Evolutionary conservation across 805 yeast genomes (phyloP), one percentile per base, ranked within the genome.

Genomic region (Wickerhamomyces queroliae): DNA sequence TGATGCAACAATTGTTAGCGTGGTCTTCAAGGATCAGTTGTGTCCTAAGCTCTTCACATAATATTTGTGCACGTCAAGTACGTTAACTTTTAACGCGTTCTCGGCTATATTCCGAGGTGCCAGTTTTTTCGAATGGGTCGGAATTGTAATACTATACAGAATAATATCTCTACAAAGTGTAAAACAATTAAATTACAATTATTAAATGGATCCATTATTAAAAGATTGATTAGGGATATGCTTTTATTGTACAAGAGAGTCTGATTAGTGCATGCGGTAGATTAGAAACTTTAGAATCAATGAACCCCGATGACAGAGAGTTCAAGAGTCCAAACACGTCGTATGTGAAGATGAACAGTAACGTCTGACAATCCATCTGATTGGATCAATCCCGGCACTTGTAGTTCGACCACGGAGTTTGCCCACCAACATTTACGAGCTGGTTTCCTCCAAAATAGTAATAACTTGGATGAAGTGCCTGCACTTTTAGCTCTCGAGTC

Each of bases 351-450:
- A 52, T 76, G 80, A 20, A 89, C 76, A 2, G 61, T 61, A 5
- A 72, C 59, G n/a, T 65, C 50, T 17, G 47, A 44, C 5, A 42
- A 42, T 2, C 62, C 67, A 18, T 53, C 55, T 13, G 53, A 53
- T 10, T 56, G 62, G 19, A 50, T 44, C 17, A 63, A 43, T 2
- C 56, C 61, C 5, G 60, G 61, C 15, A 67, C 58, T 17, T 54
- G 63, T 42, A 64, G 64, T 33, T 76, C 79, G 17, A 76, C 61
- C 22, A 62, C 67, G 33, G 78, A 76, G 56, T 79, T 77, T 7
- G 86, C 73, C 99, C 99, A 93, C 99, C 99, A 93, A 65, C 99
- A 93, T 58, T 93, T 93, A 56, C 98, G 75, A 2, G 99, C 99
- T 1, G 99, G 99, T 58, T 93, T 93, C 46, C 95, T 75, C 98